These are phyloP conservation scores for Pholiota conissans DNA, from an alignment of 768 basidiomycete species.

Conservation along the genomic window DNA sequence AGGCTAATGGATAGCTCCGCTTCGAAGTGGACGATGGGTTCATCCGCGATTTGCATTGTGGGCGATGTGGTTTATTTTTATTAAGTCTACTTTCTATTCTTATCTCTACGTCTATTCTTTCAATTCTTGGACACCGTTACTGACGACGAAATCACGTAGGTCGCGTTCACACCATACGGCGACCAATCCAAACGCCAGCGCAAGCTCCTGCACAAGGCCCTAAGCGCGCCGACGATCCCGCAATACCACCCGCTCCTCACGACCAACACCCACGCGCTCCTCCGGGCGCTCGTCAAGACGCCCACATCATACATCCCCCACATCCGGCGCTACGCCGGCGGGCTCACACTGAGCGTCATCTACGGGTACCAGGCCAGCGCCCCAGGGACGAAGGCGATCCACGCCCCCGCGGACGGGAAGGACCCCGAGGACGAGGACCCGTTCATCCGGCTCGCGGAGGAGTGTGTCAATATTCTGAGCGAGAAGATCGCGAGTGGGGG, in stretches of 20 bases:
- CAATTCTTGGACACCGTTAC: too few relatives aligned
- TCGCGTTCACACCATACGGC: conserved; percentile 68
- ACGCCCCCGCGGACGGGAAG: background rate
- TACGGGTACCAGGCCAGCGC: conserved; percentile 55
- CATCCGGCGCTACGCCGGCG: conserved; percentile 55
- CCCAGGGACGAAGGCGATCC: too few relatives aligned
- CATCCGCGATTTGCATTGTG: background rate
- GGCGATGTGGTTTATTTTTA: background rate
- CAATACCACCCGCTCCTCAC: conserved; percentile 58
- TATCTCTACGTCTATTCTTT: too few relatives aligned
- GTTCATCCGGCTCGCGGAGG: conserved; percentile 41
- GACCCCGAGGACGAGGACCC: conserved; percentile 25
- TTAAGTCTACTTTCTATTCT: too few relatives aligned
- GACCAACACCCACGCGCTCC: conserved; percentile 56
- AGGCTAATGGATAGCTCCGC: too few relatives aligned
- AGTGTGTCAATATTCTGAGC: conserved; percentile 40
- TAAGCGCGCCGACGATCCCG: conserved; percentile 52
- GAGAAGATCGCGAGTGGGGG: conserved; percentile 40
- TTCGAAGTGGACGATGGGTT: too few relatives aligned
- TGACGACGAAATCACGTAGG: too few relatives aligned
- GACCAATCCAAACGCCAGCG: conserved; percentile 66
- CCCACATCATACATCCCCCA: conserved; percentile 37
- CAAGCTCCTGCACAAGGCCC: conserved; percentile 63
- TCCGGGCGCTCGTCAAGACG: conserved; percentile 51
- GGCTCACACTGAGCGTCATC: conserved; percentile 54